Conservation (phyloP, 768 basidiomycete species). For the Pholiota microspora region DNA sequence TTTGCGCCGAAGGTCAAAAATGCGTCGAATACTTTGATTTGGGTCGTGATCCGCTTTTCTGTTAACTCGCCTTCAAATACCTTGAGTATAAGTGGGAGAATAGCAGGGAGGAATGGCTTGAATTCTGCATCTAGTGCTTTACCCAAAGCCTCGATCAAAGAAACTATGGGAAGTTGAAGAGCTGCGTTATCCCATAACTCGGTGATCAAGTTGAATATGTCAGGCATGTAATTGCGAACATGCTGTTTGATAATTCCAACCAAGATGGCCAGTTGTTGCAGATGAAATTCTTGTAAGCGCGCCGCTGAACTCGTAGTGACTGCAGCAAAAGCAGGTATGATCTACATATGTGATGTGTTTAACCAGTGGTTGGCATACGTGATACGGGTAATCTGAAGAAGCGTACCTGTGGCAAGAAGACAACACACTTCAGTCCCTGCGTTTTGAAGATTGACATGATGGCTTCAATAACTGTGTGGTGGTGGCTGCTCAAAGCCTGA, state of each 20-base stretch:
- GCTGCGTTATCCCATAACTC: constrained; percentile 88
- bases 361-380: constrained; percentile 9
- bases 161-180: constrained; percentile 89
- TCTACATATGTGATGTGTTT: constrained; percentile 38
- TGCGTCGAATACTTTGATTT: constrained; percentile 91
- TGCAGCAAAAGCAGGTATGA: constrained; percentile 91
- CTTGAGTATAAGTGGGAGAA: constrained; percentile 86
- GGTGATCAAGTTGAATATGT: constrained; percentile 80
- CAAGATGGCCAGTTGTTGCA: constrained; percentile 94
- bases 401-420: constrained; percentile 87
- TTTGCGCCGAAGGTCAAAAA: constrained; percentile 94
- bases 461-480: constrained; percentile 93
- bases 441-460: constrained; percentile 99
- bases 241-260: constrained; percentile 97
- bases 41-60: constrained; percentile 74
- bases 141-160: constrained; percentile 89
- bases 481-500: constrained; percentile 79
- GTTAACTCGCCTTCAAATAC: constrained; percentile 87
- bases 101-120: constrained; percentile 90
- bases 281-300: constrained; percentile 86
- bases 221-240: constrained; percentile 86
- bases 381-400: neutral
- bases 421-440: constrained; percentile 93
- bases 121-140: constrained; percentile 96
- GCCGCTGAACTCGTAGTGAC: constrained; percentile 83